phyloP scores from a whole-genome alignment of 345 rosid genomes.

The Hibiscus tridactylites region DNA sequence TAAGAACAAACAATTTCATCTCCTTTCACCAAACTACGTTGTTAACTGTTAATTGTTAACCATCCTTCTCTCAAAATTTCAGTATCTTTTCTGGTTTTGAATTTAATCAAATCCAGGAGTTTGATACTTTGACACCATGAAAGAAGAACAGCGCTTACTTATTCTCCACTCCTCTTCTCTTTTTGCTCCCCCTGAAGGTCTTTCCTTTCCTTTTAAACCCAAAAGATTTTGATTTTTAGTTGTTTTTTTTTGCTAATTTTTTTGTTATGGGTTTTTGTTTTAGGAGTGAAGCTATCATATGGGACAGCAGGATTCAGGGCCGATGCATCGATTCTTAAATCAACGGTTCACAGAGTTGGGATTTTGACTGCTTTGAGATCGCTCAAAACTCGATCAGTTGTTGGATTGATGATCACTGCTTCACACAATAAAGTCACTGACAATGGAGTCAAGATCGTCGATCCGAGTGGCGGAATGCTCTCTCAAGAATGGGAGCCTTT shows the following conservation, averaged over 20 bases:
- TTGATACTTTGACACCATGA: constrained; percentile 35
- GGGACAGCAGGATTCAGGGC: constrained; percentile 93
- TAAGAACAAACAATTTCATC: no score
- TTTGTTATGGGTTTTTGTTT: not conserved
- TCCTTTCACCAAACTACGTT: no score
- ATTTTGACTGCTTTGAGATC: constrained; percentile 81
- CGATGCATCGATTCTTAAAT: constrained; percentile 64
- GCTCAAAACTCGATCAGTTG: constrained; percentile 46
- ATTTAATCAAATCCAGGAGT: not conserved
- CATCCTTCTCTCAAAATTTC: no score
- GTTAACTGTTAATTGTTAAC: no score
- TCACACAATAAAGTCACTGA: constrained; percentile 80
- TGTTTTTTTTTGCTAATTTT: not conserved
- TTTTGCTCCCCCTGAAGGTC: constrained; percentile 54
- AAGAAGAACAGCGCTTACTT: constrained; percentile 45
- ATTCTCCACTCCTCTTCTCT: constrained; percentile 43
- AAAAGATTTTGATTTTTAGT: not conserved
- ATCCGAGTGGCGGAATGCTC: constrained; percentile 83
- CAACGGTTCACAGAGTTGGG: constrained; percentile 70
- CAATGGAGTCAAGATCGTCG: constrained; percentile 82
- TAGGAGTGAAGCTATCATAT: constrained; percentile 62
- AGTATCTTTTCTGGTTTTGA: no score
- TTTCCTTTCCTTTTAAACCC: not conserved
- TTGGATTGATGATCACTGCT: constrained; percentile 93
- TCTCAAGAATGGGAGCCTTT: constrained; percentile 96